Conservation (phyloP, 208 protist genomes). For the Herpetomonas tarakana region DNA sequence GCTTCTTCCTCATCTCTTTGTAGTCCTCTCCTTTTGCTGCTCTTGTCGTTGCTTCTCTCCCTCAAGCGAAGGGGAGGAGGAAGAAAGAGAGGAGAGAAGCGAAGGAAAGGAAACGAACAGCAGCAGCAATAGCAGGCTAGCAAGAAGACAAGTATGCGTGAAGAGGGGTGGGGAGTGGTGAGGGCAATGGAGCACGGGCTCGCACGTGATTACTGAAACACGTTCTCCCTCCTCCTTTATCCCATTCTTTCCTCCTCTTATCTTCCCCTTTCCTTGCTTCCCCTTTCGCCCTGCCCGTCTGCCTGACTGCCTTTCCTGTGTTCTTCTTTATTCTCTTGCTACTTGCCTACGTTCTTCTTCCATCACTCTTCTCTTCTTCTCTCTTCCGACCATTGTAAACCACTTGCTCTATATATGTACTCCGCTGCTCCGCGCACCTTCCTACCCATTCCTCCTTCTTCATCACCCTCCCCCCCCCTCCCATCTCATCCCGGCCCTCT, state of each 20-base stretch:
- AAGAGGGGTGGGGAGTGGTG: too few species aligned
- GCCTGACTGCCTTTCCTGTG: slow-evolving; percentile 4
- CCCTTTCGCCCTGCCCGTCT: neutral
- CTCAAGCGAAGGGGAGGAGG: neutral
- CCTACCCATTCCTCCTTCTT: slow-evolving; percentile 4
- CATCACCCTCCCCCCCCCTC: neutral
- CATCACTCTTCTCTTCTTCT: slow-evolving; percentile 4
- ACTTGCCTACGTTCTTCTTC: slow-evolving; percentile 2
- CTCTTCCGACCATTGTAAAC: neutral
- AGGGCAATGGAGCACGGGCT: too few species aligned
- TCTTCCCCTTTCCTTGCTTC: neutral
- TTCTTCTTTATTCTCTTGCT: slow-evolving; percentile 1
- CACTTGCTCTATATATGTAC: slow-evolving; percentile 7
- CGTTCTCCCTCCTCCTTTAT: neutral
- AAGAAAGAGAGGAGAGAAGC: neutral
- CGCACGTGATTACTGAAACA: too few species aligned
- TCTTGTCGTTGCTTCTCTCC: neutral
- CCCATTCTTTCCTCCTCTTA: neutral
- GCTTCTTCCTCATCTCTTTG: too few species aligned
- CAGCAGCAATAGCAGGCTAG: neutral
- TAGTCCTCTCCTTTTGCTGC: too few species aligned
- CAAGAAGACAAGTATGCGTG: neutral
- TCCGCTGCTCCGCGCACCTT: neutral
- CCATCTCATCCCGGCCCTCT: neutral
- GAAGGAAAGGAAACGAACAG: neutral